Evolutionary conservation across 2,329 filamentous ascomycete species (phyloP), one percentile per base, ranked within the genome.

Genomic region (Trichophyton rubrum): DNA sequence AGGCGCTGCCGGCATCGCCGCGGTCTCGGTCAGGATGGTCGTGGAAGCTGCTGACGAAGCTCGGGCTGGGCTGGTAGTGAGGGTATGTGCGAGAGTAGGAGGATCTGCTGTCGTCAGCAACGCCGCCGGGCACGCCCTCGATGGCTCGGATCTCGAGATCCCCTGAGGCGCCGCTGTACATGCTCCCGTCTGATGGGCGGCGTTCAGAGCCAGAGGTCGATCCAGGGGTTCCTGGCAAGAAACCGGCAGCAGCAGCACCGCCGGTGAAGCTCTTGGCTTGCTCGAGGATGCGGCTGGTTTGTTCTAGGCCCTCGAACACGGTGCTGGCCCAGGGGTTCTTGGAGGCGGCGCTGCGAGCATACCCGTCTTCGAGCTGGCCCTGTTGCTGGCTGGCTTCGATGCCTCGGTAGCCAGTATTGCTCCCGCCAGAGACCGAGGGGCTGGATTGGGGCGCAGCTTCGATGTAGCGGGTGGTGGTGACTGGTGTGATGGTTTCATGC

Each of bases 261-360:
- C 38, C 59, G 27, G 58, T 56, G n/a, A 64, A 53, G 22, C 59
- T 64, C 35, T 53, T 57, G 3, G 62, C 60, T 24, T 62, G 59
- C 20, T 59, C 62, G 24, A 64, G 60, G 13, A 65, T 59, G 7
- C 61, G 61, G n/a, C 62, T 60, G 56, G 57, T 59, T 17, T 64
- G 61, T 49, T 74, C 73, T 0, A 73, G 71, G 33, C 67, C 72
- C 47, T 76, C 73, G 62, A 75, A 74, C 59, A 75, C 68, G 27
- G 73, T 75, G 65, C 71, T 74, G 13, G 73, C 73, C 40, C 70
- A 70, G 0, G 73, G 73, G 58, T 73, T 74, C 66, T 74, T 75
- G 47, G 73, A 74, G 17, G 68, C 66, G 3, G 69, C 64, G 45
- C 71, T 75, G 35, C 72, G 70, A 1, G 69, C 68, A 45, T 68